Evolutionary conservation across 2,329 filamentous ascomycete species (phyloP).

Genomic region (Lachnellula arida): DNA sequence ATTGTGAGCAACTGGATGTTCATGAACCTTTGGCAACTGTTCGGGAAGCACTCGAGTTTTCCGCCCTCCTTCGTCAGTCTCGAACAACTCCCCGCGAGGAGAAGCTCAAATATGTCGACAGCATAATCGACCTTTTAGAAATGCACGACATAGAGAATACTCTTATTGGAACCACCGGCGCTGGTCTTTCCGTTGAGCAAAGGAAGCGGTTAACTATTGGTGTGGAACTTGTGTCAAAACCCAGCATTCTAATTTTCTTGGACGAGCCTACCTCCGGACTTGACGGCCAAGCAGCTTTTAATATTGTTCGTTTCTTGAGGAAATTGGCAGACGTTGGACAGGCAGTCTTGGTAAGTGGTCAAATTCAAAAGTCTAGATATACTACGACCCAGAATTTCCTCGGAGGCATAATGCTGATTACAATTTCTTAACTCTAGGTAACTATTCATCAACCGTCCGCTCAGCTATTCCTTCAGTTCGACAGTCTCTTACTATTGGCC

Average conservation of each 20-base stretch:
- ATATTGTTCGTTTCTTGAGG: conserved; percentile 57
- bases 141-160: conserved; percentile 65
- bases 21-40: conserved; percentile 77
- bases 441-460: conserved; percentile 53
- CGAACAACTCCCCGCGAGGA: conserved; percentile 64
- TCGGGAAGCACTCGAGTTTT: conserved; percentile 83
- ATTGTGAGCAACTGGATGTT: conserved; percentile 88
- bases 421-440: conserved; percentile 15
- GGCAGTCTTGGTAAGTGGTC: conserved; percentile 39
- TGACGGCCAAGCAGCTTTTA: conserved; percentile 59
- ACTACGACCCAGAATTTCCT: too few species aligned
- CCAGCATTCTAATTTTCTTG: conserved; percentile 55
- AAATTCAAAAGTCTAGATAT: too few species aligned
- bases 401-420: too few species aligned
- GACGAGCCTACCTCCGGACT: conserved; percentile 59
- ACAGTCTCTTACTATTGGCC: conserved; percentile 59
- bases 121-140: conserved; percentile 60
- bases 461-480: conserved; percentile 51
- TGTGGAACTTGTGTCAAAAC: conserved; percentile 53
- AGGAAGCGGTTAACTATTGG: conserved; percentile 59
- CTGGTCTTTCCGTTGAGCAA: conserved; percentile 58
- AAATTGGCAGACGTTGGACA: conserved; percentile 54
- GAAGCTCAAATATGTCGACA: conserved; percentile 81
- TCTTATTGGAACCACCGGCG: conserved; percentile 58
- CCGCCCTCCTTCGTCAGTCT: conserved; percentile 82